Evolutionary conservation across 345 rosid species (phyloP).

Genomic region (Cardamine resedifolia): DNA sequence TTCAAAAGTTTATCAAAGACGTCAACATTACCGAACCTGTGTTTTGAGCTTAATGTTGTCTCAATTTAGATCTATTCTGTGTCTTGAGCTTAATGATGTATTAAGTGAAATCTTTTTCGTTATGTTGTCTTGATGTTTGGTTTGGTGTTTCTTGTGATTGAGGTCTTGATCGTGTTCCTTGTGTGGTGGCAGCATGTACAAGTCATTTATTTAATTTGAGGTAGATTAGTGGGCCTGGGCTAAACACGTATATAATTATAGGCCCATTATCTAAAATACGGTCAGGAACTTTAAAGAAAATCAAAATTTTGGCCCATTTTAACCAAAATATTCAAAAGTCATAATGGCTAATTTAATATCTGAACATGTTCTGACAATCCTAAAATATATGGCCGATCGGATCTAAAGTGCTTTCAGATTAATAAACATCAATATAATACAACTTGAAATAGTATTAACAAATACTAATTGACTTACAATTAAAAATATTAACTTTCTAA

Average conservation of each 20-base stretch:
- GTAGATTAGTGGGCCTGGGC: neutral
- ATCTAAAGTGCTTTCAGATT: neutral
- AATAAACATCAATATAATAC: neutral
- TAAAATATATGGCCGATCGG: conserved; percentile 23
- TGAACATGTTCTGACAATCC: conserved; percentile 9
- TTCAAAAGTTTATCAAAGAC: no score
- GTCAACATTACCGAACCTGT: no score
- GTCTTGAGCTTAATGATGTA: no score
- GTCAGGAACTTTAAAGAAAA: no score
- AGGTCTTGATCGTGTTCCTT: no score
- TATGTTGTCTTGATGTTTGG: no score
- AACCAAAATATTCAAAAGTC: neutral
- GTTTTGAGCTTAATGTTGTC: no score
- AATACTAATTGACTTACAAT: neutral
- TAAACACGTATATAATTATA: neutral
- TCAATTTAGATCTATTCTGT: no score
- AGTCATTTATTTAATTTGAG: no score
- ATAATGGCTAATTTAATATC: neutral
- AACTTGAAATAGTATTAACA: conserved; percentile 13
- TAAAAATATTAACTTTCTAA: neutral
- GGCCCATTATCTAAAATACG: neutral
- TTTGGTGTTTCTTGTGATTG: no score
- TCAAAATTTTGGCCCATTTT: neutral
- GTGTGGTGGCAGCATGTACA: no score
- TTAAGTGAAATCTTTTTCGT: no score